A percentile compares a stretch with the other conserved stretches of the same genome.
Evolutionary conservation across 106 monocot genomes (phyloP).

Genomic region (Xerophyta viscosa): DNA sequence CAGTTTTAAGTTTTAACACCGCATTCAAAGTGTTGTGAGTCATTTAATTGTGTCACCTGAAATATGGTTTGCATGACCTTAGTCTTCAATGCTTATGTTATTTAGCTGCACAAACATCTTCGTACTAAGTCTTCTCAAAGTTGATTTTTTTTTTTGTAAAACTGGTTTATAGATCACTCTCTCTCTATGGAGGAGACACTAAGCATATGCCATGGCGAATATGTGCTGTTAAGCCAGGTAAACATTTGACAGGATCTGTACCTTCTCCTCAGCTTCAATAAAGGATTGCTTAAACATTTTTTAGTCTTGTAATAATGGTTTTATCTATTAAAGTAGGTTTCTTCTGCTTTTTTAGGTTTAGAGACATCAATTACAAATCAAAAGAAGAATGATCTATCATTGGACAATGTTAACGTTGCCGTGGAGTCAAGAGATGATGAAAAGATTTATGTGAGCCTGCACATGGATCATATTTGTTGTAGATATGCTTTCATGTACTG

Average conservation of each 20-base stretch:
- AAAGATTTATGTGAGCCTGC: conserved; percentile 65
- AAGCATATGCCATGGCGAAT: conserved; percentile 10
- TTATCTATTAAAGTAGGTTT: conserved; percentile 6
- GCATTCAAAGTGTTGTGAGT: too few species aligned
- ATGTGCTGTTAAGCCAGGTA: conserved; percentile 28
- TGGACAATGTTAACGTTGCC: conserved; percentile 48
- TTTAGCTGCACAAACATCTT: too few species aligned
- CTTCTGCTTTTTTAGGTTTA: conserved; percentile 34
- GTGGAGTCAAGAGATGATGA: conserved; percentile 69
- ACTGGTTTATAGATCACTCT: conserved; percentile 14
- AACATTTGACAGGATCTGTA: too few species aligned
- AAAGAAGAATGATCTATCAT: conserved; percentile 54
- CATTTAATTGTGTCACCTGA: too few species aligned
- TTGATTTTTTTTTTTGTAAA: background rate
- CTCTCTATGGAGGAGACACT: background rate
- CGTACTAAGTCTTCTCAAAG: too few species aligned
- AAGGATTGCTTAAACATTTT: background rate
- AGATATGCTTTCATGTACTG: too few species aligned
- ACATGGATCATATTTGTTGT: conserved; percentile 13
- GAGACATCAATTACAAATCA: conserved; percentile 47
- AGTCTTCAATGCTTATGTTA: too few species aligned
- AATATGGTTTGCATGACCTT: too few species aligned
- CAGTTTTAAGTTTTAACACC: too few species aligned
- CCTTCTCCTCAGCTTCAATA: too few species aligned
- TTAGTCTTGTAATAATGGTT: background rate